These are phyloP conservation scores for Penicillium digitatum DNA, from an alignment of 2,329 filamentous ascomycete genomes.

Conservation along the genomic window DNA sequence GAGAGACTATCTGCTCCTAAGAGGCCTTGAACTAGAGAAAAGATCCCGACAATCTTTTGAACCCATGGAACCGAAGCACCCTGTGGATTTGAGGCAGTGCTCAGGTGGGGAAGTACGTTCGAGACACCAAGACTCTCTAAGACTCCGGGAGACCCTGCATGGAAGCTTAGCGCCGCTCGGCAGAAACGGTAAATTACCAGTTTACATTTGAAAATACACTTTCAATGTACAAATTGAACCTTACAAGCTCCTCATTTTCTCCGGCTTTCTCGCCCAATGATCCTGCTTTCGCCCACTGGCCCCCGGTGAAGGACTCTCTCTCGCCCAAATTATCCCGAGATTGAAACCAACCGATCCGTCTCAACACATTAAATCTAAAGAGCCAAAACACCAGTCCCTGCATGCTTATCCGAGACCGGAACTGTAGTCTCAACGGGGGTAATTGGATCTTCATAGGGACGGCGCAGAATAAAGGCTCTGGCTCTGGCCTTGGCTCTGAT, in stretches of 20 bases:
- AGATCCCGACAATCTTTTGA: background rate
- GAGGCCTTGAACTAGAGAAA: background rate
- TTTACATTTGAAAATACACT: background rate
- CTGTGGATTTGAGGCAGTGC: background rate
- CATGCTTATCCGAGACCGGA: background rate
- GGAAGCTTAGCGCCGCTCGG: background rate
- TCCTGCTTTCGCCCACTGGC: background rate
- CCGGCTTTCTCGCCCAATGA: background rate
- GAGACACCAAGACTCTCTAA: background rate
- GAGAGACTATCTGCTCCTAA: background rate
- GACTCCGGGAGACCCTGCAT: background rate
- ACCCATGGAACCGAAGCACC: too few species aligned
- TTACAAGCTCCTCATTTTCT: background rate
- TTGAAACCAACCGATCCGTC: background rate
- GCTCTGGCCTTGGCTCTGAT: conserved; percentile 9
- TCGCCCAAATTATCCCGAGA: background rate
- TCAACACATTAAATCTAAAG: background rate
- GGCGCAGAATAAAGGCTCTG: conserved; percentile 19
- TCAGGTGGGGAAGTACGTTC: background rate
- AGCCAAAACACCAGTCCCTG: background rate
- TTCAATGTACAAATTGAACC: background rate
- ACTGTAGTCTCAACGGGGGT: background rate
- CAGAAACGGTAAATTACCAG: background rate
- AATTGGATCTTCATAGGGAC: conserved; percentile 5
- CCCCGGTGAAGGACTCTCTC: background rate